Evolutionary conservation across 306 rosid genomes (phyloP).

Genomic region (peach (Prunus persica)): Prunus_persica_NCBIv2 NC_034014.1:26563001-26563500

Average conservation of each 20-base stretch:
- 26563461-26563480: slow-evolving; percentile 30
- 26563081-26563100: slow-evolving; percentile 8
- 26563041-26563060: slow-evolving; percentile 72
- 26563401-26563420: slow-evolving; percentile 8
- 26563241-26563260: not conserved
- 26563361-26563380: slow-evolving; percentile 91
- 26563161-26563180: slow-evolving; percentile 3
- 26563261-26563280: not conserved
- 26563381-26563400: slow-evolving; percentile 39
- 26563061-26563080: slow-evolving; percentile 21
- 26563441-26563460: slow-evolving; percentile 6
- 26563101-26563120: not conserved
- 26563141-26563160: not conserved
- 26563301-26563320: slow-evolving; percentile 64
- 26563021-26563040: slow-evolving; percentile 79
- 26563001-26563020: slow-evolving; percentile 95
- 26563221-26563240: not conserved
- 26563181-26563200: not conserved
- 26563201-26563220: not conserved
- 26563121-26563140: slow-evolving; percentile 6
- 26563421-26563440: slow-evolving; percentile 18
- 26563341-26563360: slow-evolving; percentile 93
- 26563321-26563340: slow-evolving; percentile 83
- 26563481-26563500: slow-evolving; percentile 90
- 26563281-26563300: slow-evolving; percentile 66